phyloP scores from a whole-genome alignment of 2,329 filamentous ascomycete species.

The Chaetoscypha palmicola region DNA sequence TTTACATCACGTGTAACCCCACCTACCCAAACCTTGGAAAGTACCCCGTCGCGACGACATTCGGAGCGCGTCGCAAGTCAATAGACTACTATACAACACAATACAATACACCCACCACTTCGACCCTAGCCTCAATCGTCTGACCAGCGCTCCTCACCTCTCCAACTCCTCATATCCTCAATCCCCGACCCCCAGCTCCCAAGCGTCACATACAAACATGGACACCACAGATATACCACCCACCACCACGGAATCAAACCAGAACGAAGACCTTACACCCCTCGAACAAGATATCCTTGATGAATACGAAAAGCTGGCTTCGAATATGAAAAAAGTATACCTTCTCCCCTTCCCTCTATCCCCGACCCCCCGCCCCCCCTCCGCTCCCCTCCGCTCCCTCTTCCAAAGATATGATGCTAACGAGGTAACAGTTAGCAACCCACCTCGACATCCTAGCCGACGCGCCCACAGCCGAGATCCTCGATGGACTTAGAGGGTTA shows the following conservation, averaged over 20 bases:
- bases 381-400: not conserved
- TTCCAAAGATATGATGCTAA: too few relatives aligned
- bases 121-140: too few relatives aligned
- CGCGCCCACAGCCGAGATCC: constrained; percentile 70
- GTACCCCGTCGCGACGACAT: too few relatives aligned
- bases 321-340: constrained; percentile 82
- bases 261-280: constrained; percentile 55
- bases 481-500: constrained; percentile 78
- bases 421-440: constrained; percentile 51
- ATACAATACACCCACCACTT: too few relatives aligned
- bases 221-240: constrained; percentile 15
- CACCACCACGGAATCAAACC: constrained; percentile 18
- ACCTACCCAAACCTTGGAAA: too few relatives aligned
- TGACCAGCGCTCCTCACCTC: not conserved
- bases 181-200: too few relatives aligned
- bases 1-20: too few relatives aligned
- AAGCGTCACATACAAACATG: too few relatives aligned
- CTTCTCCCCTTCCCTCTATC: not conserved
- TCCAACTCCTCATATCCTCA: not conserved
- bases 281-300: constrained; percentile 92
- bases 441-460: constrained; percentile 58
- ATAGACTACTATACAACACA: too few relatives aligned
- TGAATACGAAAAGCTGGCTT: constrained; percentile 80
- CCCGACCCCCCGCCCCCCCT: not conserved
- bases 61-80: too few relatives aligned